These are phyloP conservation scores for Solidago caesia DNA, from an alignment of 129 eudicot species.

Conservation along the genomic window DNA sequence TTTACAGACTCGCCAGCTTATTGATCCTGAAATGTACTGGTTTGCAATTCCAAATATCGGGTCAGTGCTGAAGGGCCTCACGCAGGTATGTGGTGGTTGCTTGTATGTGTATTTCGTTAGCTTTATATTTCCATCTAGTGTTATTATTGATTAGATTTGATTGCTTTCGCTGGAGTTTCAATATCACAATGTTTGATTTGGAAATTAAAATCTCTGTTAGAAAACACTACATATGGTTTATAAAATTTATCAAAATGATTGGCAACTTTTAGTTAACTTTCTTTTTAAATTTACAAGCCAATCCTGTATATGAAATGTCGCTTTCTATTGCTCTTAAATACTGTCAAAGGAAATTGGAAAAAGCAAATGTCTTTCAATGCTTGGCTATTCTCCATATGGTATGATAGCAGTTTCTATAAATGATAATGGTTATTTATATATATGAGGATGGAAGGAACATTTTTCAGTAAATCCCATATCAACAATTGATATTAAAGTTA, in stretches of 20 bases:
- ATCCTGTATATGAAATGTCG: not conserved
- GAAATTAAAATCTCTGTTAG: not conserved
- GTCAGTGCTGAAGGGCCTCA: conserved; percentile 76
- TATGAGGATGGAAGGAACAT: not conserved
- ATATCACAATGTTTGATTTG: not conserved
- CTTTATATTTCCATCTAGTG: not conserved
- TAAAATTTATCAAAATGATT: not conserved
- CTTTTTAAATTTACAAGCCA: not conserved
- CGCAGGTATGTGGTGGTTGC: conserved; percentile 57
- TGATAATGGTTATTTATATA: not conserved
- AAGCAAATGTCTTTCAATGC: not conserved
- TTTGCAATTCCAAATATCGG: conserved; percentile 93
- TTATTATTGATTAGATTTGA: conserved; percentile 6
- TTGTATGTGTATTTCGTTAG: conserved; percentile 5
- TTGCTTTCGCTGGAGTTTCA: not conserved
- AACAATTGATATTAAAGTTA: not conserved
- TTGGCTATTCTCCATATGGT: not conserved
- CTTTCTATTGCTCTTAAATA: not conserved
- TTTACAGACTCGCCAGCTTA: conserved; percentile 89
- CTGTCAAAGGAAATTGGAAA: not conserved
- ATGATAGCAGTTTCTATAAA: not conserved
- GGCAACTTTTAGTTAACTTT: not conserved
- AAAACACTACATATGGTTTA: not conserved
- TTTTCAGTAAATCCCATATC: not conserved
- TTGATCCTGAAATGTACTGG: conserved; percentile 92